Conservation (phyloP, 2,329 filamentous ascomycete genomes). For the Aspergillus sergii region DNA sequence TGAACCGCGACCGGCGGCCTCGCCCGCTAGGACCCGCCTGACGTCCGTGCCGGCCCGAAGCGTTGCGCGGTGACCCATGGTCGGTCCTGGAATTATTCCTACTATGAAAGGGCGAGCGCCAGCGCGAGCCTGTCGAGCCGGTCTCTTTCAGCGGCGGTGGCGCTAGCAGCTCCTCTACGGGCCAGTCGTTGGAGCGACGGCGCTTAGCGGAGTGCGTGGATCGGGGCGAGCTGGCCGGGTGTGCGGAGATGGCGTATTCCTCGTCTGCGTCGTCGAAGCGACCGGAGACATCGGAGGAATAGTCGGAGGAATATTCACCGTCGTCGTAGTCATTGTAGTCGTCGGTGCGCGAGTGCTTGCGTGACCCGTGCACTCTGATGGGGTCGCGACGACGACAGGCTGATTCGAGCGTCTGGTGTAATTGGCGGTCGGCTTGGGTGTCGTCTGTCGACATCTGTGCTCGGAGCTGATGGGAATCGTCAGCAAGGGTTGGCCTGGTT, state of each 20-base stretch:
- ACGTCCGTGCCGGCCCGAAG: slow-evolving; percentile 11
- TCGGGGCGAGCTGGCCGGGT: slow-evolving; percentile 19
- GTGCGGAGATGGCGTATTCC: slow-evolving; percentile 17
- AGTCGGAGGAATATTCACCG: slow-evolving; percentile 21
- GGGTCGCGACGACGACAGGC: slow-evolving; percentile 15
- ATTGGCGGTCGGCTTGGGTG: slow-evolving; percentile 24
- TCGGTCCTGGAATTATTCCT: not conserved
- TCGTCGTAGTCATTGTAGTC: slow-evolving; percentile 12
- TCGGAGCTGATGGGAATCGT: not conserved
- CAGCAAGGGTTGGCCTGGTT: slow-evolving; percentile 1
- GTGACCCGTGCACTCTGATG: slow-evolving; percentile 20
- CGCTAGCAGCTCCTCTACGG: slow-evolving; percentile 25
- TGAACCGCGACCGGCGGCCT: slow-evolving; percentile 64
- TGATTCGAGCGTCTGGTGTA: slow-evolving; percentile 27
- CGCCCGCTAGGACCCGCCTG: slow-evolving; percentile 27
- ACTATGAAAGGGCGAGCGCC: slow-evolving; percentile 21
- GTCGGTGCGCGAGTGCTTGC: slow-evolving; percentile 33
- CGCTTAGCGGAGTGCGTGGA: slow-evolving; percentile 44
- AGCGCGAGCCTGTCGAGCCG: slow-evolving; percentile 9
- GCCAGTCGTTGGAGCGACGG: slow-evolving; percentile 50
- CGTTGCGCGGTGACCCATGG: slow-evolving; percentile 17
- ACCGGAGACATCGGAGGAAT: slow-evolving; percentile 35
- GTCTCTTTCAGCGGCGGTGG: not conserved
- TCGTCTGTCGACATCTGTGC: slow-evolving; percentile 19
- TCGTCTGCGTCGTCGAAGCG: slow-evolving; percentile 42